phyloP scores from a whole-genome alignment of 23 red algal genomes.

The Gracilaria caudata region DNA sequence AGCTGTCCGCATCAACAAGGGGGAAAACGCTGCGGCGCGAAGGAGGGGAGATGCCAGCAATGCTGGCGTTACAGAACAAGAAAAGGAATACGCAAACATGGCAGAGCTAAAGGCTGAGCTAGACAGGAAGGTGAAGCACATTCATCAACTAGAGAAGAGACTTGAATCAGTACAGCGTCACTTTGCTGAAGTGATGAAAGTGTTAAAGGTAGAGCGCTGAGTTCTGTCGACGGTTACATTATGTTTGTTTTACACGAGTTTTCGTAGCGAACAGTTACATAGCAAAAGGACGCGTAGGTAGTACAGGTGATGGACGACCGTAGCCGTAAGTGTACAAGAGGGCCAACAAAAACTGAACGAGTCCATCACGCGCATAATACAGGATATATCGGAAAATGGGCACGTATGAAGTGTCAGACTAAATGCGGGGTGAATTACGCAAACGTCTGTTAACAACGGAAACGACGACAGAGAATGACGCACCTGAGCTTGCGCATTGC shows the following conservation, averaged over 20 bases:
- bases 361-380: background rate
- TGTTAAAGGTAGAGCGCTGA: constrained; percentile 9
- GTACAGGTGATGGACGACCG: constrained; percentile 5
- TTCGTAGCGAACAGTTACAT: no score
- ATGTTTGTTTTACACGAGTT: background rate
- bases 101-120: constrained; percentile 39
- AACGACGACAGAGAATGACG: constrained; percentile 4
- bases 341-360: constrained; percentile 48
- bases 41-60: background rate
- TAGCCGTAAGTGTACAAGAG: constrained; percentile 69
- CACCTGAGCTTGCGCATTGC: constrained; percentile 66
- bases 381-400: background rate
- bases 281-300: constrained; percentile 1
- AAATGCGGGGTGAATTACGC: background rate
- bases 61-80: background rate
- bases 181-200: constrained; percentile 17
- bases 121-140: constrained; percentile 27
- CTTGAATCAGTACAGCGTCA: constrained; percentile 25
- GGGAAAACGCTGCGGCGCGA: background rate
- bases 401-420: background rate
- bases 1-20: background rate
- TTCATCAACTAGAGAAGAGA: constrained; percentile 3
- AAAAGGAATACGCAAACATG: background rate
- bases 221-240: background rate
- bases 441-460: background rate